Base-by-base conservation (phyloP, 257 asterid species). In the Cinchona pubescens region DNA sequence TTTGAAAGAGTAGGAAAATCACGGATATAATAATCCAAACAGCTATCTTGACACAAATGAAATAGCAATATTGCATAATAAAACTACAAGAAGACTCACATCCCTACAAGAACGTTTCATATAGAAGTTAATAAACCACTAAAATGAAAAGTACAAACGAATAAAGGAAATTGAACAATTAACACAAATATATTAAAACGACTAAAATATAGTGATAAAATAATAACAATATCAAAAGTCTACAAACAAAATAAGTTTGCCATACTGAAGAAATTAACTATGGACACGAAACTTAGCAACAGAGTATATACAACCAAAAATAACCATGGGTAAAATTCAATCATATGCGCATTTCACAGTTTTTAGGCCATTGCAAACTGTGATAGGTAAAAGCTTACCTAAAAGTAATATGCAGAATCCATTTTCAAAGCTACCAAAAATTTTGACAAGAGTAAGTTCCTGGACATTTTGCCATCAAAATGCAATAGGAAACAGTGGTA, bases 11-110 rank as follows among this genome's bases (percentile, higher is more conserved):
- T 80, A 63, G 99, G 99, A 83, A 91, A 92, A 85, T 95, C 98
- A 15, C 96, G 96, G 63, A 86, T 82, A 76, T 95, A 95, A 78
- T 95, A 88, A 85, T 95, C 99, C 91, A 92, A 78, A 84, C 90
- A 92, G 90, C 88, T 83, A 77, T 45, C 80, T 84, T 91, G 96
- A n/a, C n/a, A n/a, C n/a, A n/a, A n/a, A n/a, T n/a, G n/a, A n/a
- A n/a, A n/a, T n/a, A n/a, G 72, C 77, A 78, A 89, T 81, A 80
- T 82, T 74, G 85, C 99, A 83, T 8, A 68, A n/a, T n/a, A n/a
- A n/a, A n/a, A n/a, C n/a, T n/a, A n/a, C n/a, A n/a, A n/a, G n/a
- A n/a, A n/a, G n/a, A n/a, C n/a, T n/a, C n/a, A n/a, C n/a, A n/a
- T n/a, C n/a, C n/a, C n/a, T n/a, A n/a, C n/a, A n/a, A n/a, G n/a